Percentiles rank a stretch among this genome's conserved stretches.
Conservation (phyloP, 1,284 basidiomycete genomes). For the Veloporphyrellus conicus region DNA sequence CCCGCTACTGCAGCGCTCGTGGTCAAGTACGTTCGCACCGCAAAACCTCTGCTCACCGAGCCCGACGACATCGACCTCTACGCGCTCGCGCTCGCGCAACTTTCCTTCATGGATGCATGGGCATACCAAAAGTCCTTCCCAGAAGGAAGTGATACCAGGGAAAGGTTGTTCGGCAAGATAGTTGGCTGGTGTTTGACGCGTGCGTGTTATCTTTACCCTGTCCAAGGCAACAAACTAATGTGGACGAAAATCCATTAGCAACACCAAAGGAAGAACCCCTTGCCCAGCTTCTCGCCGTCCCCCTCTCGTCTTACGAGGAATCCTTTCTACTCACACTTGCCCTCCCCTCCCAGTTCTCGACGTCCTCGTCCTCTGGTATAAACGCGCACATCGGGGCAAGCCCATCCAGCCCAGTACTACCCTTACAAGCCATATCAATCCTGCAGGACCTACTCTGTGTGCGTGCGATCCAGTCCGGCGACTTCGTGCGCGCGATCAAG, state of each 20-base stretch:
- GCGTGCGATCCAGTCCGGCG: constrained; percentile 71
- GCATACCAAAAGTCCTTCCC: constrained; percentile 64
- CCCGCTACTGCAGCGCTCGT: constrained; percentile 40
- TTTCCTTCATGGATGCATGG: constrained; percentile 67
- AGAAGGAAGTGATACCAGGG: constrained; percentile 49
- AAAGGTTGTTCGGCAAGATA: constrained; percentile 55
- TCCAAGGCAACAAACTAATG: background rate
- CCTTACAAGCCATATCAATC: constrained; percentile 45
- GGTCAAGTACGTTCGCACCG: constrained; percentile 64
- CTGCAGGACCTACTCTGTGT: constrained; percentile 80
- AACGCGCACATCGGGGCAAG: background rate
- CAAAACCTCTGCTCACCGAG: constrained; percentile 61
- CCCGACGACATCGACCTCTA: constrained; percentile 67
- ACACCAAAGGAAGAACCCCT: constrained; percentile 54
- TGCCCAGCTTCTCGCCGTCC: constrained; percentile 56
- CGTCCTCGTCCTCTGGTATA: constrained; percentile 9
- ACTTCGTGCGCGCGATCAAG: constrained; percentile 69
- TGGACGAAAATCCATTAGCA: constrained; percentile 37
- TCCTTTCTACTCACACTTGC: constrained; percentile 53
- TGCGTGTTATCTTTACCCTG: constrained; percentile 38
- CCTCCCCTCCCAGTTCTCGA: constrained; percentile 43
- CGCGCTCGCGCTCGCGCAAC: constrained; percentile 58
- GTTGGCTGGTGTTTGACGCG: constrained; percentile 65
- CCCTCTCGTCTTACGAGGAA: constrained; percentile 63
- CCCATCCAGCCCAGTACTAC: constrained; percentile 27